phyloP scores from a whole-genome alignment of 176 grass and related monocot species.

The Oryza brachyantha region DNA sequence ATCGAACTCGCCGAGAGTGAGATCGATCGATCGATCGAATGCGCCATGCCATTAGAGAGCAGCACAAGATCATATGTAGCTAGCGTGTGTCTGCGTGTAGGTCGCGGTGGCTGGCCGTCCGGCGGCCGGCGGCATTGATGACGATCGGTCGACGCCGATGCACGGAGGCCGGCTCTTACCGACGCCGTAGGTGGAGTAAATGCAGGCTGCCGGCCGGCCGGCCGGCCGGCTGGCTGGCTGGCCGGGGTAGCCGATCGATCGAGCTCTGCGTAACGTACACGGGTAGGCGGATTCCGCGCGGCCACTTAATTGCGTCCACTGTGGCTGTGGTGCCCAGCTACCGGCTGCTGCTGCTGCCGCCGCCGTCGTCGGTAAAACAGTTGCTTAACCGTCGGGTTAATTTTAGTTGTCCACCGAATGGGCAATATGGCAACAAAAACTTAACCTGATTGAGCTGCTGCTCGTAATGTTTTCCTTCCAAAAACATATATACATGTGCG shows the following conservation, averaged over 20 bases:
- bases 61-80: background rate
- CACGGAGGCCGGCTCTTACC: background rate
- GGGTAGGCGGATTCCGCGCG: background rate
- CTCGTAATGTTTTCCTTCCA: no score
- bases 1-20: no score
- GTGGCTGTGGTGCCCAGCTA: background rate
- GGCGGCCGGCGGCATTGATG: constrained; percentile 4
- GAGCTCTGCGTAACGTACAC: background rate
- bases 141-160: constrained; percentile 9
- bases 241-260: background rate
- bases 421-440: no score
- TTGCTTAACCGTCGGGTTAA: no score
- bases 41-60: no score
- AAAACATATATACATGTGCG: no score
- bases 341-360: no score
- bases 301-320: background rate
- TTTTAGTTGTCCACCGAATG: background rate
- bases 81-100: no score
- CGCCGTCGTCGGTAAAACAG: background rate
- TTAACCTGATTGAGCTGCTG: no score
- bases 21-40: no score
- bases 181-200: constrained; percentile 15
- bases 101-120: no score
- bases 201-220: background rate
- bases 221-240: background rate